Evolutionary conservation across 768 basidiomycete species (phyloP).

Genomic region (Suillus clintonianus): DNA sequence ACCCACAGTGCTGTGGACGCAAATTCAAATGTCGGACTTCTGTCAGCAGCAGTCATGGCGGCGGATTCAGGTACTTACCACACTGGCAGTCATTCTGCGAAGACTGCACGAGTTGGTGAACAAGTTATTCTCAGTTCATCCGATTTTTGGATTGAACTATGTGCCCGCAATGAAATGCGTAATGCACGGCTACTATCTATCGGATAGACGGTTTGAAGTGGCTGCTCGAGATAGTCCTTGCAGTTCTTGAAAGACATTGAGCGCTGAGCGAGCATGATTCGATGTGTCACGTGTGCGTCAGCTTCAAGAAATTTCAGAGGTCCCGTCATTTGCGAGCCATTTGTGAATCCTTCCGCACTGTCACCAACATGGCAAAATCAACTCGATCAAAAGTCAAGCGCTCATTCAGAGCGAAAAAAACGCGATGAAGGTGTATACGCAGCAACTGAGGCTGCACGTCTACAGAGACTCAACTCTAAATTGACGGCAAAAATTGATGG

Average conservation of each 20-base stretch:
- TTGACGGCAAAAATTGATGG: conserved; percentile 49
- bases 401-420: conserved; percentile 71
- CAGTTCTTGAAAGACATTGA: neutral
- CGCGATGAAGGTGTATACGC: conserved; percentile 76
- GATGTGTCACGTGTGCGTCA: neutral
- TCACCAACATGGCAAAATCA: conserved; percentile 73
- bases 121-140: neutral
- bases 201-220: neutral
- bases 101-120: neutral
- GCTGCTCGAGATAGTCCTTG: neutral
- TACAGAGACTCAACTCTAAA: conserved; percentile 71
- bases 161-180: neutral
- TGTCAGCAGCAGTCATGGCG: neutral
- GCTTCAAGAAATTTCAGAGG: neutral
- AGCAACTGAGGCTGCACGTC: conserved; percentile 73
- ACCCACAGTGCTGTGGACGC: neutral
- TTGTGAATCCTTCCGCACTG: neutral
- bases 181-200: neutral
- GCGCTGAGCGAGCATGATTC: no score
- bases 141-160: neutral
- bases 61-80: neutral
- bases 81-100: neutral
- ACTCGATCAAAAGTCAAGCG: conserved; percentile 82
- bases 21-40: neutral
- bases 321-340: neutral